Base-by-base conservation (phyloP, 108 stramenopile genomes). In the Parietichytrium sp. region DNA sequence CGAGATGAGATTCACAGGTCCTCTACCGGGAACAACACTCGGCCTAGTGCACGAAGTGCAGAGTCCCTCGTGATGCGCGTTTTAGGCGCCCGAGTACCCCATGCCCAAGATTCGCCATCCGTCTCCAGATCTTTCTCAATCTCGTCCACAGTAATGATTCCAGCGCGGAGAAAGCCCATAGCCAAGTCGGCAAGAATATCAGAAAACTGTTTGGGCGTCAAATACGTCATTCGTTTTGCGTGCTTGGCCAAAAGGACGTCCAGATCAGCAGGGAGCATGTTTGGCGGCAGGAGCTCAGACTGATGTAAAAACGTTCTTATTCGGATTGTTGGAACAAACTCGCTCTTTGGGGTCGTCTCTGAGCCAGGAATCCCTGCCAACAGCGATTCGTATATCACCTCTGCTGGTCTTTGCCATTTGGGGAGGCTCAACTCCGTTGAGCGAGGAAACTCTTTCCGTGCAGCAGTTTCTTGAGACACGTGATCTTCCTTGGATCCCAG, bases 241-340 rank as follows among this genome's bases (percentile, higher is more conserved):
- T 72, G 61, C 45, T 72, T 72, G 61, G 45, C 61, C 6, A 72
- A 25, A 33, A 72, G 6, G 20, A 72, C 61, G 12, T 38, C 61
- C 23, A 72, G 61, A 27, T 72, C 61, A 6, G 61, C 61, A 10
- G 61, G 20, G 10, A 45, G 61, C 38, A 72, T 72, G 15, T 12
- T 25, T 1, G 61, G 61, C 10, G 61, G 61, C 29, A 72, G 61
- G 16, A 72, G 42, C 20, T 72, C 61, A 27, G 61, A 72, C 61
- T 72, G 61, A 33, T 72, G 36, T 15, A 72, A 38, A 72, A 72
- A 72, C 13, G 20, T 25, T 10, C 61, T 33, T 15, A 27, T 42
- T 2, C 61, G 61, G 6, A 33, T 42, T 10, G 45, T 42, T 45
- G 36, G 61, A 16, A 72, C 61, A 45, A 45, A 45, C 33, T 10